Base-by-base conservation (phyloP, 805 yeast species). In the Cyberlindnera lachancei region DNA sequence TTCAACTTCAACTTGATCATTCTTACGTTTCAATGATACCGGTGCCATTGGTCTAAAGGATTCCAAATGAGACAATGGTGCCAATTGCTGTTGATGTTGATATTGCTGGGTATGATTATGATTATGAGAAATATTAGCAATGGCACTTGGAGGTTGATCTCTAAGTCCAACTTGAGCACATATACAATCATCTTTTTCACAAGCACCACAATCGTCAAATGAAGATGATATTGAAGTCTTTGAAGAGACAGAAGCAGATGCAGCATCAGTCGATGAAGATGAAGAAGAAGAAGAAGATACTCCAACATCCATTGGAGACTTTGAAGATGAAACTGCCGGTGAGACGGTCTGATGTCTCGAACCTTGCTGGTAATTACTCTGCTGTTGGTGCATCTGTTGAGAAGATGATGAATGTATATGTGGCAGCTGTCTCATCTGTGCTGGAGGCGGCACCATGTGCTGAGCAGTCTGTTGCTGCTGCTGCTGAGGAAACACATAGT, bases 141-240 rank as follows among this genome's bases (percentile, higher is more conserved):
- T 9, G 7, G 12, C 13, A 8, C 25, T 23, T 13, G 29, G 23
- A 9, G 23, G 22, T 16, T 22, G 35, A 27, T 53, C 42, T 39
- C 45, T 52, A 18, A 55, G 34, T 3, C 59, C 63, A 23, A 55
- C 56, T 20, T 48, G 50, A 6, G 69, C 86, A 52, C 88, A 80
- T 11, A 79, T 53, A 49, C 88, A 81, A 35, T 69, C 76, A 31
- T 78, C 86, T 50, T 77, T 77, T 25, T 62, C 53, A 50, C 88
- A 80, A n/a, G 75, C 72, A 3, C 77, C 80, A 52, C 88, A 80
- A 23, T 49, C 56, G 22, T 35, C 42, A 15, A 33, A 33, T 18
- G 30, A 33, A 7, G 49, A 40, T 2, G 45, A 42, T 4, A 41
- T 31, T 7, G 51, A 44, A 4, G 48, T 41, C 32, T 38, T 40